Evolutionary conservation across 768 basidiomycete genomes (phyloP).

Genomic region (Mycena vitilis): DNA sequence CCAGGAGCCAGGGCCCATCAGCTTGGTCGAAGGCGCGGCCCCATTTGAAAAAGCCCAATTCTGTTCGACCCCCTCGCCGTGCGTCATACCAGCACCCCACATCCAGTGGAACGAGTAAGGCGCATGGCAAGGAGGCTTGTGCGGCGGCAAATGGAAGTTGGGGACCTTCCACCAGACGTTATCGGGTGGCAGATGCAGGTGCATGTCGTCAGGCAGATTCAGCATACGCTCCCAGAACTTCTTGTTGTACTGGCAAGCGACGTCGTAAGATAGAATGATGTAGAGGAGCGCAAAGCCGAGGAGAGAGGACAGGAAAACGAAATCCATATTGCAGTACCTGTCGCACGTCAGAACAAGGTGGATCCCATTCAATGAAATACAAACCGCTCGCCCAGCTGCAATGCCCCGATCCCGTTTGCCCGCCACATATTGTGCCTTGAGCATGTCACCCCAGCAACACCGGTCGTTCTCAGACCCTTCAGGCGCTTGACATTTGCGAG

Average conservation of each 20-base stretch:
- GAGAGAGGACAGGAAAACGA: not conserved
- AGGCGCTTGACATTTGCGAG: no score
- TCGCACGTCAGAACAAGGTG: not conserved
- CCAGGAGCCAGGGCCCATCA: conserved; percentile 1
- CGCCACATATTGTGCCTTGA: conserved; percentile 29
- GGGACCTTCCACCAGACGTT: conserved; percentile 29
- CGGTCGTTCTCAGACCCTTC: not conserved
- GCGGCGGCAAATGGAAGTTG: conserved; percentile 20
- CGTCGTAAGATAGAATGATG: not conserved
- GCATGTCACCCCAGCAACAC: conserved; percentile 12
- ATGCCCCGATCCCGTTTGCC: conserved; percentile 26
- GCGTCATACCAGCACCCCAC: conserved; percentile 3
- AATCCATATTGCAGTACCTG: not conserved
- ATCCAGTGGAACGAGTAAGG: conserved; percentile 12
- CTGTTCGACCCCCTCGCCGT: conserved; percentile 11
- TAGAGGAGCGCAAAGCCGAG: not conserved
- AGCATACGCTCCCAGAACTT: not conserved
- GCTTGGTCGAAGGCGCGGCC: conserved; percentile 2
- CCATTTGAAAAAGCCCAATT: conserved; percentile 18
- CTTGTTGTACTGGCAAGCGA: conserved; percentile 1
- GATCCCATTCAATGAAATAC: not conserved
- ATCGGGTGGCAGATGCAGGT: not conserved
- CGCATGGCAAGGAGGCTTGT: conserved; percentile 9
- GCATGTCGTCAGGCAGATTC: not conserved
- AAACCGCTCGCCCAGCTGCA: conserved; percentile 37